Percentiles rank a stretch among this genome's conserved stretches.
Evolutionary conservation across 2,329 filamentous ascomycete genomes (phyloP).

Genomic region (Talaromyces sp.): DNA sequence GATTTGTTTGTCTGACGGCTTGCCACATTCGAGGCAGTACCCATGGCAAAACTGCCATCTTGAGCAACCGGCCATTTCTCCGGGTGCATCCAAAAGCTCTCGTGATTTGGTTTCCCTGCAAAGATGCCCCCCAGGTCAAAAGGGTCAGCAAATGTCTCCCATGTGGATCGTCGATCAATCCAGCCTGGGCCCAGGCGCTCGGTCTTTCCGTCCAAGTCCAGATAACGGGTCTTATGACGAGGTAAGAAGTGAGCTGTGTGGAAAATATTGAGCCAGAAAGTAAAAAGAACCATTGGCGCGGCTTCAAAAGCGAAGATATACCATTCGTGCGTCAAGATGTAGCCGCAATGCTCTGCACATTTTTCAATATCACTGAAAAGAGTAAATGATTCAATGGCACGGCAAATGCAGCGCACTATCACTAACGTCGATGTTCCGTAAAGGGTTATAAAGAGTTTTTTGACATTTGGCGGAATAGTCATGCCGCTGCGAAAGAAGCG

Average conservation of each 20-base stretch:
- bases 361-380: constrained; percentile 17
- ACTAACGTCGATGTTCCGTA: constrained; percentile 31
- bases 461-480: constrained; percentile 22
- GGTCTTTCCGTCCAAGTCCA: constrained; percentile 21
- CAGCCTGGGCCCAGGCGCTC: constrained; percentile 29
- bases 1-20: background rate
- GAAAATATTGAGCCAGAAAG: constrained; percentile 30
- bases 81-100: constrained; percentile 23
- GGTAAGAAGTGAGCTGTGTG: constrained; percentile 31
- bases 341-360: constrained; percentile 16
- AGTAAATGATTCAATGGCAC: constrained; percentile 28
- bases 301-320: constrained; percentile 32
- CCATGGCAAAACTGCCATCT: constrained; percentile 22
- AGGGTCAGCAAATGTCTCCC: constrained; percentile 24
- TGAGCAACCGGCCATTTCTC: constrained; percentile 21
- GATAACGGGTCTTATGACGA: constrained; percentile 20
- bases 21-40: constrained; percentile 16
- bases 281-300: constrained; percentile 30
- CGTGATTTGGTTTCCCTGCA: constrained; percentile 20
- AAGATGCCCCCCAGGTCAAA: constrained; percentile 21
- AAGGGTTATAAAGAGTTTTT: constrained; percentile 26
- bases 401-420: constrained; percentile 30
- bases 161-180: constrained; percentile 21
- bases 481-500: constrained; percentile 20
- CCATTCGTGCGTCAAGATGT: constrained; percentile 28